Conservation (phyloP, 495 filamentous ascomycete genomes). For the Mycothermus thermophilus region DNA sequence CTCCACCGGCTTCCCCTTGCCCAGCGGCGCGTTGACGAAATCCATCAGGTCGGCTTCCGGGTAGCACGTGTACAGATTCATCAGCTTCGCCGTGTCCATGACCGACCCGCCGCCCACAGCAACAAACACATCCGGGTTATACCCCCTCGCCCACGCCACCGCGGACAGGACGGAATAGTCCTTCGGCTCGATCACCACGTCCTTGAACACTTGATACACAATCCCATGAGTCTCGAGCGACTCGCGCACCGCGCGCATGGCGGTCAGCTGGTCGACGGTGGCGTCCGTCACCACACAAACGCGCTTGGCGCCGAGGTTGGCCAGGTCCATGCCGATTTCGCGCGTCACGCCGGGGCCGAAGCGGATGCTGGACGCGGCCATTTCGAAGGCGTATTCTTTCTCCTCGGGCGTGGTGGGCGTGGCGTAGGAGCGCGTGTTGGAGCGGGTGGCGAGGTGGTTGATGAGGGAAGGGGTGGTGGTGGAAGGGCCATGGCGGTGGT, state of each 20-base stretch:
- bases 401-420: slow-evolving; percentile 61
- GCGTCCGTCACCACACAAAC: slow-evolving; percentile 85
- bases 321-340: slow-evolving; percentile 98
- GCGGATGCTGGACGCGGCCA: slow-evolving; percentile 86
- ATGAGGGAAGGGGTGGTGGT: slow-evolving; percentile 24
- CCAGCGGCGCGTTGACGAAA: slow-evolving; percentile 93
- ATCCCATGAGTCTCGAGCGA: slow-evolving; percentile 64
- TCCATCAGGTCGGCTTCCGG: slow-evolving; percentile 86
- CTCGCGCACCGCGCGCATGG: slow-evolving; percentile 73
- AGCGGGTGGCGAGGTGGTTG: slow-evolving; percentile 14
- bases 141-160: slow-evolving; percentile 67
- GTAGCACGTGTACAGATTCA: slow-evolving; percentile 87
- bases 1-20: slow-evolving; percentile 71
- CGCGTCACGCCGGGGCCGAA: slow-evolving; percentile 88
- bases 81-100: slow-evolving; percentile 95
- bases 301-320: slow-evolving; percentile 72
- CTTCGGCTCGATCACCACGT: slow-evolving; percentile 76
- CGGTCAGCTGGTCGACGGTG: slow-evolving; percentile 63
- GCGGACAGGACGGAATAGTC: slow-evolving; percentile 54
- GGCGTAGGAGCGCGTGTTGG: slow-evolving; percentile 35
- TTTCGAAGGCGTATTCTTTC: slow-evolving; percentile 97
- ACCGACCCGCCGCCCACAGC: slow-evolving; percentile 83
- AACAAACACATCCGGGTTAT: slow-evolving; percentile 72
- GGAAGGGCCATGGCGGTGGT: slow-evolving; percentile 12
- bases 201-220: slow-evolving; percentile 64